These are phyloP conservation scores for Nicotiana obtusifolia DNA, from an alignment of 257 asterid genomes.

Conservation along the genomic window DNA sequence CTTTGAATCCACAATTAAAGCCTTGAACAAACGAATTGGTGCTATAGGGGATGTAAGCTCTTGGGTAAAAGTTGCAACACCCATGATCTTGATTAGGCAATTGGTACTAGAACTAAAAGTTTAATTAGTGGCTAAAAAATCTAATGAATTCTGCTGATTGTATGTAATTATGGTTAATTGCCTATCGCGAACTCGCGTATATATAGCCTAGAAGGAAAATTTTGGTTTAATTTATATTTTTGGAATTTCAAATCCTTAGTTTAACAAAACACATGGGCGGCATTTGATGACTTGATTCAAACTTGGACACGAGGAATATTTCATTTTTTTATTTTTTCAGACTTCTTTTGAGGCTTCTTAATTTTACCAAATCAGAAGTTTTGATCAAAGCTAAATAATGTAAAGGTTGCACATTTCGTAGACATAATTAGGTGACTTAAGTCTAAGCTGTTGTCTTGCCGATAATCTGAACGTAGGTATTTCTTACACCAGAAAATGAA, in stretches of 20 bases:
- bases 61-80: constrained; percentile 14
- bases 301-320: neutral
- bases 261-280: neutral
- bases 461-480: too few species aligned
- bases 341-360: neutral
- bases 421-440: too few species aligned
- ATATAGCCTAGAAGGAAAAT: neutral
- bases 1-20: constrained; percentile 24
- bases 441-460: too few species aligned
- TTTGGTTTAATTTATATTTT: neutral
- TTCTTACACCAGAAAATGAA: too few species aligned
- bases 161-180: neutral
- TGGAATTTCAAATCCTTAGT: neutral
- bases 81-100: constrained; percentile 17
- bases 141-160: neutral
- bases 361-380: too few species aligned
- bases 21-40: constrained; percentile 28
- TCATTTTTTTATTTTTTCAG: neutral
- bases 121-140: neutral
- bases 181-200: neutral
- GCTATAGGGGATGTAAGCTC: constrained; percentile 28
- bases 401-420: too few species aligned
- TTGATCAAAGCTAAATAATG: too few species aligned
- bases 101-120: neutral
- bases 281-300: neutral